These are phyloP conservation scores for Draba incana DNA, from an alignment of 345 rosid genomes.

Conservation along the genomic window DNA sequence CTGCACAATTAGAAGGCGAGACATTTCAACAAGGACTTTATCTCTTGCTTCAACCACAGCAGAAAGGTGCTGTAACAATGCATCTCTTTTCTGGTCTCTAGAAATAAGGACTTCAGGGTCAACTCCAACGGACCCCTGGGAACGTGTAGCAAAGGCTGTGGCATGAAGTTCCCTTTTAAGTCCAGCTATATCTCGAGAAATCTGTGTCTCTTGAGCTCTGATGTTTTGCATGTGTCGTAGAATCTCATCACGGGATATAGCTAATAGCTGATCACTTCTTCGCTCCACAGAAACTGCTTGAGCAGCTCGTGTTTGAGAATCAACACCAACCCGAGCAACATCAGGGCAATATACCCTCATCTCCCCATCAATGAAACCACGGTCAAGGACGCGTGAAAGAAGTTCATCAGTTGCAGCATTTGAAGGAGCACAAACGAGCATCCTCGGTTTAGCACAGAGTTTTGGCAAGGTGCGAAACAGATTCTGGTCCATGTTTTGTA, in stretches of 20 bases:
- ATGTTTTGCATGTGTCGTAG: constrained; percentile 82
- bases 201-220: constrained; percentile 73
- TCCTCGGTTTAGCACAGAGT: constrained; percentile 95
- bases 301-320: constrained; percentile 96
- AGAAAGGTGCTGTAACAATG: constrained; percentile 86
- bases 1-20: constrained; percentile 89
- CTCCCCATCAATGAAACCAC: constrained; percentile 99
- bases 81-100: constrained; percentile 89
- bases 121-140: constrained; percentile 97
- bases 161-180: constrained; percentile 74
- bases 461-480: constrained; percentile 91
- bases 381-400: constrained; percentile 95
- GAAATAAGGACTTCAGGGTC: constrained; percentile 94
- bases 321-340: constrained; percentile 99
- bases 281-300: constrained; percentile 99
- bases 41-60: constrained; percentile 95
- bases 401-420: constrained; percentile 99
- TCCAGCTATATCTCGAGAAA: constrained; percentile 78
- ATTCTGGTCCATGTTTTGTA: constrained; percentile 98
- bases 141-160: constrained; percentile 76
- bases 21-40: constrained; percentile 95
- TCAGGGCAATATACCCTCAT: constrained; percentile 97
- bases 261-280: constrained; percentile 86
- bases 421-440: constrained; percentile 99
- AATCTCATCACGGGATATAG: constrained; percentile 84